A percentile compares a stretch with the other conserved stretches of the same genome.
Evolutionary conservation across 2,329 filamentous ascomycete genomes (phyloP).

Genomic region (Penicillium sp.): DNA sequence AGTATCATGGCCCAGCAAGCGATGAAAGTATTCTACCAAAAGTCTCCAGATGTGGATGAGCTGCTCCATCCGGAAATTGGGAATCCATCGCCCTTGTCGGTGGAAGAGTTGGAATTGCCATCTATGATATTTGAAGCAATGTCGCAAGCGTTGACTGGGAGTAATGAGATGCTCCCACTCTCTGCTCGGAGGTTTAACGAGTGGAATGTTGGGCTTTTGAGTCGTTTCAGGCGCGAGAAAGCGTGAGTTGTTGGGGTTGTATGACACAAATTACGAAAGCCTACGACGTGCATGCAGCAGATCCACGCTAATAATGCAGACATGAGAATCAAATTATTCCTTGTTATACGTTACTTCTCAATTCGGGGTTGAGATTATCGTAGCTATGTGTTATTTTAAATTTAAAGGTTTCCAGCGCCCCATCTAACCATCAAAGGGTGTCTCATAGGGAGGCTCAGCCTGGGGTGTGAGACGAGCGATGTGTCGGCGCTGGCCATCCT

Average conservation of each 20-base stretch:
- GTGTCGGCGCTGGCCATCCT: conserved; percentile 72
- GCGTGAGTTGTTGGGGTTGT: background rate
- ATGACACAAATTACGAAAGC: background rate
- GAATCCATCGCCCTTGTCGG: conserved; percentile 40
- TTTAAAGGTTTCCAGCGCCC: background rate
- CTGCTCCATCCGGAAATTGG: conserved; percentile 39
- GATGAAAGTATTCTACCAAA: conserved; percentile 57
- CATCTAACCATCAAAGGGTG: conserved; percentile 48
- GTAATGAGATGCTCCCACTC: conserved; percentile 47
- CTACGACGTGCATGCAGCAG: background rate
- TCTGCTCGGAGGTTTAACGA: conserved; percentile 53
- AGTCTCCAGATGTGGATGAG: conserved; percentile 30
- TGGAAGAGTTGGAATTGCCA: conserved; percentile 51
- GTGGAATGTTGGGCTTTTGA: conserved; percentile 55
- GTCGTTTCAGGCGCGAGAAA: conserved; percentile 40
- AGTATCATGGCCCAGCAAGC: conserved; percentile 46
- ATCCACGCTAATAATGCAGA: background rate
- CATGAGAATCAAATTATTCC: background rate
- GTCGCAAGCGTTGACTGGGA: conserved; percentile 35
- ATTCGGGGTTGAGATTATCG: background rate
- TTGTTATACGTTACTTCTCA: background rate
- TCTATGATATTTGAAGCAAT: conserved; percentile 40
- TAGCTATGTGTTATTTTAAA: background rate
- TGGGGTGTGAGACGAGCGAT: conserved; percentile 79
- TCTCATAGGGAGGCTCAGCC: conserved; percentile 75